Percentiles rank a stretch among this genome's conserved stretches.
phyloP scores from a whole-genome alignment of 106 monocot genomes.

The Ottelia alismoides region DNA sequence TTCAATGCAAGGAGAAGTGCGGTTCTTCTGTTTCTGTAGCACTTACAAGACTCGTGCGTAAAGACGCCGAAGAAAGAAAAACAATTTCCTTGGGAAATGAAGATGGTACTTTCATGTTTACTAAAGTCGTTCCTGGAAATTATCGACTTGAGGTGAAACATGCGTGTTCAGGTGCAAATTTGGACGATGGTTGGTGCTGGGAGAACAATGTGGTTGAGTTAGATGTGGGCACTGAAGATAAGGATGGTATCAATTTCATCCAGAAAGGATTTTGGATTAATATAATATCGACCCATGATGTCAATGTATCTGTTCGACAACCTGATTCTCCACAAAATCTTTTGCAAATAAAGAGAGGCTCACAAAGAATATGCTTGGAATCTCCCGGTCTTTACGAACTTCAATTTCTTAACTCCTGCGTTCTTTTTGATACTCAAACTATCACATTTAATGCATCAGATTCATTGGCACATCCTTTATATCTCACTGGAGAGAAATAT shows the following conservation, averaged over 20 bases:
- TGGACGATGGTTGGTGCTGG: constrained; percentile 87
- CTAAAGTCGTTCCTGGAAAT: constrained; percentile 85
- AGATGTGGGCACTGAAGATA: constrained; percentile 66
- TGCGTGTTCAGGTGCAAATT: neutral
- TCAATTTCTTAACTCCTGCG: constrained; percentile 69
- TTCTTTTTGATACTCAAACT: constrained; percentile 65
- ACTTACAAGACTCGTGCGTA: constrained; percentile 33
- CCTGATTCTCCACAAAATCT: constrained; percentile 47
- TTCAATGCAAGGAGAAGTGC: constrained; percentile 75
- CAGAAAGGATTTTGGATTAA: constrained; percentile 84
- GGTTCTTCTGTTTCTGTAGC: constrained; percentile 34
- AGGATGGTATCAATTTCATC: constrained; percentile 58
- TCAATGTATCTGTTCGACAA: constrained; percentile 42
- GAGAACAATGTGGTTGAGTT: constrained; percentile 42
- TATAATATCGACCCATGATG: constrained; percentile 76
- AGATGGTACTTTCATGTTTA: constrained; percentile 48
- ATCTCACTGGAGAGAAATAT: constrained; percentile 68
- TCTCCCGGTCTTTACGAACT: constrained; percentile 67
- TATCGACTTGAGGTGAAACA: constrained; percentile 61
- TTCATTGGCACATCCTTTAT: constrained; percentile 63
- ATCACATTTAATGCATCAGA: constrained; percentile 46
- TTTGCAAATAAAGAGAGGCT: constrained; percentile 68
- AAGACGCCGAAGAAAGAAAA: constrained; percentile 31
- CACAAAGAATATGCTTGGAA: constrained; percentile 70
- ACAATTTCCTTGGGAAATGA: constrained; percentile 43